Evolutionary conservation across 75 land plant genomes (phyloP).

Genomic region (Cryptomeria japonica): DNA sequence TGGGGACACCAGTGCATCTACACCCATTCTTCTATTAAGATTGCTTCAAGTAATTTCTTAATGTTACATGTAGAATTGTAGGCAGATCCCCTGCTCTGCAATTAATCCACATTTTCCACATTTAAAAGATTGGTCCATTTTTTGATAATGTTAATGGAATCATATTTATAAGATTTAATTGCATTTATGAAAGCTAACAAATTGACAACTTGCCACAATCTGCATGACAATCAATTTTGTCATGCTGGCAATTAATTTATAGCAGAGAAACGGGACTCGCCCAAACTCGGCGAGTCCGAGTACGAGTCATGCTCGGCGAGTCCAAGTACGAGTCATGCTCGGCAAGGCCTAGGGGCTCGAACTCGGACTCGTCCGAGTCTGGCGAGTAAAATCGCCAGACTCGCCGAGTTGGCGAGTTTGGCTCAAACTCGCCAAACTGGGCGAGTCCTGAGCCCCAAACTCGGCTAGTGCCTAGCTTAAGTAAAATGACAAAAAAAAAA

Average conservation of each 20-base stretch:
- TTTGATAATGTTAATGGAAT: not conserved
- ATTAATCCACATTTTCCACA: not conserved
- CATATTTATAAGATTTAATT: not conserved
- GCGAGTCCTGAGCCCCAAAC: too few species aligned
- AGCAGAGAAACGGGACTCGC: too few species aligned
- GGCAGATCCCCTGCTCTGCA: not conserved
- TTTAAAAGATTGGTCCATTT: not conserved
- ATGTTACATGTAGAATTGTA: not conserved
- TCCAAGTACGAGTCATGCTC: too few species aligned
- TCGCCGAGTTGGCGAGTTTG: too few species aligned
- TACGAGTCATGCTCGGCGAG: too few species aligned
- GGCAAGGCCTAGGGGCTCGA: too few species aligned
- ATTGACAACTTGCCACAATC: not conserved
- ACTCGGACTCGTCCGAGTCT: too few species aligned
- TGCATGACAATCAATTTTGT: not conserved
- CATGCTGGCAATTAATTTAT: not conserved
- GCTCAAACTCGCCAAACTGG: too few species aligned
- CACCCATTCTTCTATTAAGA: not conserved
- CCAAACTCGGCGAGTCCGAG: too few species aligned
- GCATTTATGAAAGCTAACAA: not conserved
- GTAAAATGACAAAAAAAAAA: too few species aligned
- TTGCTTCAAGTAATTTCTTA: not conserved
- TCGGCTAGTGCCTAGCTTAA: too few species aligned
- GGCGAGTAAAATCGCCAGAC: too few species aligned
- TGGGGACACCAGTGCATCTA: not conserved